Conservation (phyloP, 768 basidiomycete species). For the Clitopilus passeckerianus region DNA sequence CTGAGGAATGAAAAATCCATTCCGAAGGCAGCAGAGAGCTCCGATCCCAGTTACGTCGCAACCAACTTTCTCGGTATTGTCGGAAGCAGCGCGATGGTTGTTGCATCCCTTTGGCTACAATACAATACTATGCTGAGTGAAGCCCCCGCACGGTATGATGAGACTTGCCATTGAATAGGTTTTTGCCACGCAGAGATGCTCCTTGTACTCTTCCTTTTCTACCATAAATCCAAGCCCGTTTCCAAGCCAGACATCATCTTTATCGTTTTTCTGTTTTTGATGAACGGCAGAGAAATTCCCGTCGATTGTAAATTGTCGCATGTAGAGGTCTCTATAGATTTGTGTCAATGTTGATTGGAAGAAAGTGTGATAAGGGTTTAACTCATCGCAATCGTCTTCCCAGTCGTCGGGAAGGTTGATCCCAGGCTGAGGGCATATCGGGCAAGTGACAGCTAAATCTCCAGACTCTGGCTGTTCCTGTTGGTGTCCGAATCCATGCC, state of each 20-base stretch:
- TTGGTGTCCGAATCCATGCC: neutral
- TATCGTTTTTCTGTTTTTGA: conserved; percentile 15
- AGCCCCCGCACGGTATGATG: no score
- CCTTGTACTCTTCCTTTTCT: neutral
- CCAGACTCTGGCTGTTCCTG: neutral
- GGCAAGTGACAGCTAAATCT: neutral
- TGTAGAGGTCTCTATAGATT: conserved; percentile 9
- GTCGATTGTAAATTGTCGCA: conserved; percentile 13
- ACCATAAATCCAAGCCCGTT: conserved; percentile 7
- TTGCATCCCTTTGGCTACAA: neutral
- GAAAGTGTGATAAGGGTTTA: neutral
- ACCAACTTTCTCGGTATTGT: conserved; percentile 7
- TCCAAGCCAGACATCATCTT: conserved; percentile 18
- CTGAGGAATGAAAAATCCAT: conserved; percentile 25
- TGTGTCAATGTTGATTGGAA: neutral
- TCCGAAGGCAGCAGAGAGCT: conserved; percentile 22
- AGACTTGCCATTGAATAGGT: neutral
- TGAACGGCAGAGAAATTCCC: conserved; percentile 23
- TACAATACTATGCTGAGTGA: no score
- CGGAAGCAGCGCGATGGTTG: conserved; percentile 6
- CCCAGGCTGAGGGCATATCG: neutral
- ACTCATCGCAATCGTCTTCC: neutral
- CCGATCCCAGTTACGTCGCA: conserved; percentile 21
- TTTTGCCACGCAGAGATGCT: neutral
- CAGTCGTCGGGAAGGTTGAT: neutral